A percentile compares a stretch with the other conserved stretches of the same genome.
Conservation (phyloP, 192 early-diverging fungal genomes). For the Phlyctochytrium planicorne region DNA sequence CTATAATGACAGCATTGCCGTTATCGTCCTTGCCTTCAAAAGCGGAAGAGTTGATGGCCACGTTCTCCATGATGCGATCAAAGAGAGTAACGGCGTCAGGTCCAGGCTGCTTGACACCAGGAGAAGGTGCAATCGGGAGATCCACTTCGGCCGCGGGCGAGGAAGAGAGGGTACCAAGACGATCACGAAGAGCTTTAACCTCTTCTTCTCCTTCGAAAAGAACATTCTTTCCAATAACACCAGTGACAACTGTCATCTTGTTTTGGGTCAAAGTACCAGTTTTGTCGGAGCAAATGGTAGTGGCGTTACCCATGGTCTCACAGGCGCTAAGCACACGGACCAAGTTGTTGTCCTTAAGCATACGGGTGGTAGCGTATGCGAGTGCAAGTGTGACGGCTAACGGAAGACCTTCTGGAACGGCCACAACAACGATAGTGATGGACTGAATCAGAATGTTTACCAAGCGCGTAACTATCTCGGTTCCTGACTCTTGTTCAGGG, state of each 20-base stretch:
- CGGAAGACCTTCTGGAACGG: slow-evolving; percentile 97
- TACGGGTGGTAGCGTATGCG: slow-evolving; percentile 88
- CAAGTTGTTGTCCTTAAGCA: slow-evolving; percentile 97
- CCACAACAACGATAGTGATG: slow-evolving; percentile 94
- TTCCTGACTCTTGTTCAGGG: slow-evolving; percentile 17
- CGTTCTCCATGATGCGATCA: slow-evolving; percentile 19
- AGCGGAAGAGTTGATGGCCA: slow-evolving; percentile 38
- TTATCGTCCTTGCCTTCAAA: slow-evolving; percentile 11
- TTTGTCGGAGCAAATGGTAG: slow-evolving; percentile 98
- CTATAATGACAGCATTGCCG: slow-evolving; percentile 52
- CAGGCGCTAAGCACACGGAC: slow-evolving; percentile 94
- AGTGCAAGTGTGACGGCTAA: slow-evolving; percentile 95
- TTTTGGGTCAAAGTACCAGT: slow-evolving; percentile 98
- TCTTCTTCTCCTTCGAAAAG: slow-evolving; percentile 55
- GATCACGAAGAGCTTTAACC: neutral
- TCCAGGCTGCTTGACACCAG: slow-evolving; percentile 9
- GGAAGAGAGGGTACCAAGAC: neutral
- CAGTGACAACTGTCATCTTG: slow-evolving; percentile 93
- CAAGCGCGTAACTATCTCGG: slow-evolving; percentile 20
- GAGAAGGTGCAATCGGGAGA: neutral
- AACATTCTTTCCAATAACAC: slow-evolving; percentile 69
- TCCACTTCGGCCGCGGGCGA: neutral
- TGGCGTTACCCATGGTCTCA: slow-evolving; percentile 98
- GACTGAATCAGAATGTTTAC: slow-evolving; percentile 78
- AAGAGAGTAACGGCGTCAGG: neutral